Conservation (phyloP, 441 rosid genomes). For the Croton setiger region DNA sequence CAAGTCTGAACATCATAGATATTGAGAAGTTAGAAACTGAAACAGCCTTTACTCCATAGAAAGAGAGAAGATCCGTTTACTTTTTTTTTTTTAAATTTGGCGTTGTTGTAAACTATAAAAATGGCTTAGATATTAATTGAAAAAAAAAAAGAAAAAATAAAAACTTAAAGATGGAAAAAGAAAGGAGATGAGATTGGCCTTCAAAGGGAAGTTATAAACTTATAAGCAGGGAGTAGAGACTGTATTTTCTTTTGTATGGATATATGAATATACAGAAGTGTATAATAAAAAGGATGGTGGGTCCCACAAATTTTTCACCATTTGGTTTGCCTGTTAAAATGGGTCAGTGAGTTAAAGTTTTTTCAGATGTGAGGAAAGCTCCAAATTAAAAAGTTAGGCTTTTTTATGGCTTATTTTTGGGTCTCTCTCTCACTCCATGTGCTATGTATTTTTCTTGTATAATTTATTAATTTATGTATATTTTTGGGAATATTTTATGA, state of each 20-base stretch:
- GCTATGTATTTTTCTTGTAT: neutral
- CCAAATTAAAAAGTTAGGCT: neutral
- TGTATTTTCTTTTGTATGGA: neutral
- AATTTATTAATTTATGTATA: neutral
- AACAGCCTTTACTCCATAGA: conserved; percentile 1
- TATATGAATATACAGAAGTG: neutral
- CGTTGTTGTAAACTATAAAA: conserved; percentile 18
- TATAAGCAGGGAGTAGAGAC: neutral
- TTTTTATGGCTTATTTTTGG: neutral
- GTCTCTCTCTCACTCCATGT: neutral
- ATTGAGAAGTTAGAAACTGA: neutral
- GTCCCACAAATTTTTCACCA: neutral
- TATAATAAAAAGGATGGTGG: neutral
- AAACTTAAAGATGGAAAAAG: neutral
- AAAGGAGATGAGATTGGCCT: conserved; percentile 15
- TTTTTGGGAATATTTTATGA: no score
- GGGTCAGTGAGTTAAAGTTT: neutral
- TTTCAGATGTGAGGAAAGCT: neutral
- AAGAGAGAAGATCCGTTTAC: neutral
- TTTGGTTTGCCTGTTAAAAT: no score
- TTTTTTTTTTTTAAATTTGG: conserved; percentile 16
- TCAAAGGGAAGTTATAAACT: conserved; percentile 25
- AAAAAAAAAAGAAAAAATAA: neutral
- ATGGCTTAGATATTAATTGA: neutral
- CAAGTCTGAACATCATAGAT: conserved; percentile 10